These are phyloP conservation scores for Malassezia caprae DNA, from an alignment of 1,284 basidiomycete species.

Conservation along the genomic window DNA sequence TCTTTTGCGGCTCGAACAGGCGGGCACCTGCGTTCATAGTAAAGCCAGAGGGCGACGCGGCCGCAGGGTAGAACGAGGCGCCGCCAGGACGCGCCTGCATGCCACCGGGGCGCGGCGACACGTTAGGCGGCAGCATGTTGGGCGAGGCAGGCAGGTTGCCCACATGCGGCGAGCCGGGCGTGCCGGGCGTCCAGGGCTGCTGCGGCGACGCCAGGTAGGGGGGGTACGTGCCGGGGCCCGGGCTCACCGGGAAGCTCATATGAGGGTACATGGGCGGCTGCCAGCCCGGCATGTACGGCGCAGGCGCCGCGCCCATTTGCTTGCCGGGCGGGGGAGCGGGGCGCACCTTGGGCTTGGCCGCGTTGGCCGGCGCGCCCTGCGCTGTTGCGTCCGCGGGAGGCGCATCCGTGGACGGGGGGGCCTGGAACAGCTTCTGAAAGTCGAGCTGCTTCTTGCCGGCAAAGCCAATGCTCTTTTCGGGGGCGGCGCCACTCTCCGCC, in stretches of 20 bases:
- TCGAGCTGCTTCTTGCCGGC: slow-evolving; percentile 54
- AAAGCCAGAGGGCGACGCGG: slow-evolving; percentile 25
- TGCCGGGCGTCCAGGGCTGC: slow-evolving; percentile 11
- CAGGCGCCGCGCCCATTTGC: background rate
- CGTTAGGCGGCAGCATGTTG: slow-evolving; percentile 1
- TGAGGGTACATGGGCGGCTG: slow-evolving; percentile 17
- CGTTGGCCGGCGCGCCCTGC: slow-evolving; percentile 8
- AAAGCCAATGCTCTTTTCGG: slow-evolving; percentile 42
- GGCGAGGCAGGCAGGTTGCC: slow-evolving; percentile 2
- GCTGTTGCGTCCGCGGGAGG: slow-evolving; percentile 12
- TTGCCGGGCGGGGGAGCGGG: slow-evolving; percentile 1
- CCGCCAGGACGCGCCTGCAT: background rate
- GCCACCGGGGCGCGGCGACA: slow-evolving; percentile 22
- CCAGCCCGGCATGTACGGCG: slow-evolving; percentile 4
- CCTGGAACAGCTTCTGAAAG: slow-evolving; percentile 48
- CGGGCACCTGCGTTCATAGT: slow-evolving; percentile 45
- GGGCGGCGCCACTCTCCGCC: slow-evolving; percentile 32
- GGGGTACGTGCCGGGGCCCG: slow-evolving; percentile 12
- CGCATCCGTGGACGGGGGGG: slow-evolving; percentile 16
- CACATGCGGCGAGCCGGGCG: background rate
- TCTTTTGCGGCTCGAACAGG: slow-evolving; percentile 43
- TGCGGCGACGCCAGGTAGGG: slow-evolving; percentile 13
- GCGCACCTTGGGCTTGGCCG: slow-evolving; percentile 1
- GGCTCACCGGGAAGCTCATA: slow-evolving; percentile 15
- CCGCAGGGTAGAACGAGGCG: slow-evolving; percentile 2